Base-by-base conservation (phyloP, 1,284 basidiomycete genomes). In the Papiliotrema nemorosa region DNA sequence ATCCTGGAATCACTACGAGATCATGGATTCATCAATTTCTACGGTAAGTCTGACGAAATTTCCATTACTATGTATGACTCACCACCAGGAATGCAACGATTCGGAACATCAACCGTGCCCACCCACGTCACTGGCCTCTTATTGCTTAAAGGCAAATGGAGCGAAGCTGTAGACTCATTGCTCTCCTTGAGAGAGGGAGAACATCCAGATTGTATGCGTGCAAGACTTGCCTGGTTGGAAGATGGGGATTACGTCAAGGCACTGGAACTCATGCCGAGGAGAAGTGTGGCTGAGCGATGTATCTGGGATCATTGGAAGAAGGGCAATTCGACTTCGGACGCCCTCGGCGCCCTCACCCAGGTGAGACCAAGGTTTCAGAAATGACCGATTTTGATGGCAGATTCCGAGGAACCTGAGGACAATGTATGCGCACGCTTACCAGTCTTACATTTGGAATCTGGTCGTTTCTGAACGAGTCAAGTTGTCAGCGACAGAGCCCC, bases 401-500 rank as follows among this genome's bases (percentile, higher is more conserved):
- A 96, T 97, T 56, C 93, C 92, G n/a, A 82, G 87, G 49, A 96
- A 93, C 67, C 80, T 99, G 57, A 82, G 93, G 43, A 78, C 94
- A 56, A 97, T 99, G 90, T 98, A 98, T 68, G 84, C 97, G 42
- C 96, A 99, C 73, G 93, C 94, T 33, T 98, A 97, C 73, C 96
- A 99, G 73, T 94, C 90, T 16, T 98, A 97, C 65, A 85, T 98
- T 26, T 99, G 94, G 96, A 99, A 98, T 74, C 82, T 89, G 39
- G 84, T 97, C 50, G 89, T 92, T 21, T 96, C 92, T 13, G 90
- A 94, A 72, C 84, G 96, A 14, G 85, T 97, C 62, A 83, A 83
- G 57, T 84, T 87, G 67, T 92, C 93, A 1, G 78, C 82, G 16
- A 83, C 85, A 13, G 81, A 81, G 53, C 84, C 90, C 0, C 80